Evolutionary conservation across 2,329 filamentous ascomycete species (phyloP).

Genomic region (Rutstroemia sp.): DNA sequence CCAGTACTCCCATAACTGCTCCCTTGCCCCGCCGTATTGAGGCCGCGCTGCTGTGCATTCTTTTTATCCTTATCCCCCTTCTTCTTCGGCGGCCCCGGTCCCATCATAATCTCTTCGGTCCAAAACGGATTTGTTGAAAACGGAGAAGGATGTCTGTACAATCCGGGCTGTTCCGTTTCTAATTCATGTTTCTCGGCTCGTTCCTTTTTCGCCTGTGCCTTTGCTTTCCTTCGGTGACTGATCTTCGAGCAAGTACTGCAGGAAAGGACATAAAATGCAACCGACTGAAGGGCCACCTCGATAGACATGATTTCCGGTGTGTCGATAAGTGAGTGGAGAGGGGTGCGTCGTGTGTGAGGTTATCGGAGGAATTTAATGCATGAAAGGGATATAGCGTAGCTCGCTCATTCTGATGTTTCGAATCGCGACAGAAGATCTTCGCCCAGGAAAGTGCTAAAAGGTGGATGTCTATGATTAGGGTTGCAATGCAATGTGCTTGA

Average conservation of each 20-base stretch:
- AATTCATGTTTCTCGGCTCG: conserved; percentile 56
- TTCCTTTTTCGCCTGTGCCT: conserved; percentile 61
- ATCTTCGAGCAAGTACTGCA: conserved; percentile 73
- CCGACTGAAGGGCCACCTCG: conserved; percentile 60
- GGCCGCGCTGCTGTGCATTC: conserved; percentile 50
- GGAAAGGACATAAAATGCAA: conserved; percentile 69
- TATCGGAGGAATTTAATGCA: conserved; percentile 1
- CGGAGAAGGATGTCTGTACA: conserved; percentile 73
- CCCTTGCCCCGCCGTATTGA: conserved; percentile 50
- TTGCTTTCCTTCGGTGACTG: conserved; percentile 61
- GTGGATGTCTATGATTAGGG: not conserved
- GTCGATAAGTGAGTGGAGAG: not conserved
- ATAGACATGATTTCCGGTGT: conserved; percentile 38
- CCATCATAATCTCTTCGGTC: conserved; percentile 78
- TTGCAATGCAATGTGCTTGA: not conserved
- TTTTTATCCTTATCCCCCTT: conserved; percentile 43
- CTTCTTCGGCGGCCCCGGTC: conserved; percentile 63
- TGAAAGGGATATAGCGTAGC: conserved; percentile 1
- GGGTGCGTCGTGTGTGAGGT: not conserved
- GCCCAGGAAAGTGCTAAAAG: not conserved
- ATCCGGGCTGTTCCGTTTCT: conserved; percentile 61
- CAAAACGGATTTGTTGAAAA: conserved; percentile 86
- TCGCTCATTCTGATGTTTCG: conserved; percentile 8
- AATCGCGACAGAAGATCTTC: not conserved
- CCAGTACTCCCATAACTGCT: conserved; percentile 39